Base-by-base conservation (phyloP, 192 early-diverging fungal genomes). In the Rhizoclosmatium sp. region DNA sequence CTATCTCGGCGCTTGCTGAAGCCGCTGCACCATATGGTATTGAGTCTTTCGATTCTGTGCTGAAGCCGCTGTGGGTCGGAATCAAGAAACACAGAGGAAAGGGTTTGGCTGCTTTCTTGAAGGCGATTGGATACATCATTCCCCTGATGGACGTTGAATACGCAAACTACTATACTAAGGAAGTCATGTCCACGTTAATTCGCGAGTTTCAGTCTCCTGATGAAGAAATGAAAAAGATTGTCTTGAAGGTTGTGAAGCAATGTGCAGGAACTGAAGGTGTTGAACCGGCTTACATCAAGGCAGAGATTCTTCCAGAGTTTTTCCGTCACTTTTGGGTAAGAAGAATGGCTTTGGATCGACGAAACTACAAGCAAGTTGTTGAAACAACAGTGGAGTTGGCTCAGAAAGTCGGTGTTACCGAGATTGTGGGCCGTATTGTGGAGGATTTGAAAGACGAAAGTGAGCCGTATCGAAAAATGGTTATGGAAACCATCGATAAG, bases 161-260 rank as follows among this genome's bases (percentile, higher is more conserved):
- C 75, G 96, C 97, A 59, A 95, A 94, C 82, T 92, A 94, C 81
- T 96, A 96, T 84, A 97, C 97, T 7, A 92, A 94, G 81, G 94
- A 98, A 71, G 94, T 97, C 48, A 95, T 99, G 96, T 81, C 90
- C 4, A 94, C 94, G 47, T 82, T 99, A 61, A 93, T 98, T 46
- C 90, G 95, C 64, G 97, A 99, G 79, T 99, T 99, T 88, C 94
- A 97, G 82, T 95, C 96, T 16, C 94, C 96, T 45, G 97, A 99
- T 80, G 96, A 97, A 82, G 94, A 98, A 75, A 99, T 99, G 97
- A 96, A 97, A 69, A 97, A 95, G 88, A 96, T 99, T 85, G 97
- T 99, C 16, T 89, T 99, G 45, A 95, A 96, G 82, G 98, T 98
- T 2, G 92, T 99, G 68, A 96, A 95, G 79, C 98, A 99, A 82